Percentiles rank a stretch among this genome's conserved stretches.
Conservation (phyloP, 192 early-diverging fungal species). For the Coemansia sp. region DNA sequence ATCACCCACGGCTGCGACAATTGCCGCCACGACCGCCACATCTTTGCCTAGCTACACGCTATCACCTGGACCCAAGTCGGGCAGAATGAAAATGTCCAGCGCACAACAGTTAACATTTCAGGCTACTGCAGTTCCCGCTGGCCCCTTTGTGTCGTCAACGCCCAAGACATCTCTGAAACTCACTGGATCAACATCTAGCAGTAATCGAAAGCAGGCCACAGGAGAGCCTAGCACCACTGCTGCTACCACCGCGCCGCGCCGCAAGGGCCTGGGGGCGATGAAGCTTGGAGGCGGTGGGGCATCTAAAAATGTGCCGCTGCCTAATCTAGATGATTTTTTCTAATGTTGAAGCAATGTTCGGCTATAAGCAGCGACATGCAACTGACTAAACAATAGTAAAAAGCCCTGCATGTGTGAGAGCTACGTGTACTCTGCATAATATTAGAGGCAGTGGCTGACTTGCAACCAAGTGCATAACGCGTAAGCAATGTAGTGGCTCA, state of each 20-base stretch:
- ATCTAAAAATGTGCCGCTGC: conserved; percentile 17
- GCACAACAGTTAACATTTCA: not conserved
- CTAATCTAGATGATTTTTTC: conserved; percentile 17
- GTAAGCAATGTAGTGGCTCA: not conserved
- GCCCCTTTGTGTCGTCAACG: not conserved
- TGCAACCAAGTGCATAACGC: not conserved
- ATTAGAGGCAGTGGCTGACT: not conserved
- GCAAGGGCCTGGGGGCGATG: conserved; percentile 48
- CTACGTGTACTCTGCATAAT: not conserved
- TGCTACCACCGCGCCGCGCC: conserved; percentile 11
- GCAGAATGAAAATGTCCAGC: conserved; percentile 20
- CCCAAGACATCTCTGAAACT: conserved; percentile 16
- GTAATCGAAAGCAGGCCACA: not conserved
- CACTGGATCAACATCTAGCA: conserved; percentile 9
- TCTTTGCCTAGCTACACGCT: not conserved
- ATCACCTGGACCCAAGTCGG: not conserved
- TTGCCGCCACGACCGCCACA: not conserved
- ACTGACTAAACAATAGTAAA: not conserved
- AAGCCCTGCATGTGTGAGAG: not conserved
- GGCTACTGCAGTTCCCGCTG: not conserved
- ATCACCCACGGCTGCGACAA: not conserved
- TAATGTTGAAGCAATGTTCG: not conserved
- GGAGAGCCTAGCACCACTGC: not conserved
- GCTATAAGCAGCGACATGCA: not conserved
- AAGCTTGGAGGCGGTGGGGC: conserved; percentile 30